Evolutionary conservation across 1,139 yeast genomes (phyloP).

Genomic region (Geotrichum reessii): DNA sequence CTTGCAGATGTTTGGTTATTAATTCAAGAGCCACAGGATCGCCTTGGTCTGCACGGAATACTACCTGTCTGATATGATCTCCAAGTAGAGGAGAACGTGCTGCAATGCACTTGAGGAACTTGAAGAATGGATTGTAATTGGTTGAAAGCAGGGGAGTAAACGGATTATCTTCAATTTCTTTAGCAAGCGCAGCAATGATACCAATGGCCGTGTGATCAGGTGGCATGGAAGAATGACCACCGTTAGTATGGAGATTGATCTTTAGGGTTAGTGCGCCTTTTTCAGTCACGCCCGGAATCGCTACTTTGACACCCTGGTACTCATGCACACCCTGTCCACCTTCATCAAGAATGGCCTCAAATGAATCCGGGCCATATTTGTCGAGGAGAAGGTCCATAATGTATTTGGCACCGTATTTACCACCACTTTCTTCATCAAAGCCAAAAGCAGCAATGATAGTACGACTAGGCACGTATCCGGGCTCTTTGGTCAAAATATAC

Average conservation of each 20-base stretch:
- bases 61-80: conserved; percentile 16
- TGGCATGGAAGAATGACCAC: conserved; percentile 70
- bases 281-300: conserved; percentile 58
- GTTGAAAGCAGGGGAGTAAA: conserved; percentile 42
- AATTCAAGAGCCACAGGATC: conserved; percentile 12
- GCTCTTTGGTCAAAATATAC: conserved; percentile 21
- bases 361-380: conserved; percentile 50
- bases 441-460: conserved; percentile 58
- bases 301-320: conserved; percentile 45
- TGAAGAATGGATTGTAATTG: conserved; percentile 44
- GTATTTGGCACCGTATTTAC: conserved; percentile 48
- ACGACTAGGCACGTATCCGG: conserved; percentile 46
- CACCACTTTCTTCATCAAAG: conserved; percentile 67
- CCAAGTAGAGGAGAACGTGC: conserved; percentile 34
- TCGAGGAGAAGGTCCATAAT: conserved; percentile 43
- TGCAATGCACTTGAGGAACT: conserved; percentile 46
- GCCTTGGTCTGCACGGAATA: conserved; percentile 8
- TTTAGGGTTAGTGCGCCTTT: conserved; percentile 55
- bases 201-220: conserved; percentile 69
- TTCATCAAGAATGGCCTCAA: conserved; percentile 60
- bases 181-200: conserved; percentile 49
- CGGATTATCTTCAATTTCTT: conserved; percentile 48
- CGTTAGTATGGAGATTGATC: conserved; percentile 49
- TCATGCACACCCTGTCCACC: conserved; percentile 44
- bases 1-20: conserved; percentile 14